A percentile compares a stretch with the other conserved stretches of the same genome.
These are phyloP conservation scores for Coemansia guatemalensis DNA, from an alignment of 192 early-diverging fungal species.

Conservation along the genomic window DNA sequence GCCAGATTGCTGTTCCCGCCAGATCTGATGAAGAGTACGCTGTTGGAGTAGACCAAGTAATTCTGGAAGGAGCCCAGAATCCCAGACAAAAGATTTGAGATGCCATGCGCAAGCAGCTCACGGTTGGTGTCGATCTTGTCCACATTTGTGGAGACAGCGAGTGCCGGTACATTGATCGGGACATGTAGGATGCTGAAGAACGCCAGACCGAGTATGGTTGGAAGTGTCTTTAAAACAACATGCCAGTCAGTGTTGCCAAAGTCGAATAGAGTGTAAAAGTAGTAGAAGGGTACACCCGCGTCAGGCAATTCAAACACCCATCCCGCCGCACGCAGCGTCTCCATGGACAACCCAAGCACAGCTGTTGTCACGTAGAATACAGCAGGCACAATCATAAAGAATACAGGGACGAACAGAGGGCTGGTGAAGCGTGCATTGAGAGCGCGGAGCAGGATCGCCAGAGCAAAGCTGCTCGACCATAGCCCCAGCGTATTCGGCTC, in stretches of 20 bases:
- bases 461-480: slow-evolving; percentile 73
- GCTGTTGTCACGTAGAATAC: slow-evolving; percentile 72
- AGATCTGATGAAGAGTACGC: slow-evolving; percentile 87
- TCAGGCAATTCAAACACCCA: slow-evolving; percentile 86
- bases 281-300: slow-evolving; percentile 76
- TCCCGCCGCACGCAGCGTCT: slow-evolving; percentile 65
- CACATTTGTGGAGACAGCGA: slow-evolving; percentile 86
- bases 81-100: slow-evolving; percentile 84
- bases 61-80: slow-evolving; percentile 78
- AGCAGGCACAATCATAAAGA: slow-evolving; percentile 80
- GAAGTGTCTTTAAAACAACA: slow-evolving; percentile 66
- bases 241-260: slow-evolving; percentile 65
- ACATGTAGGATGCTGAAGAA: slow-evolving; percentile 98
- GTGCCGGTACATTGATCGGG: slow-evolving; percentile 94
- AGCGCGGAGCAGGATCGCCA: slow-evolving; percentile 69
- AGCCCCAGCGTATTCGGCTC: slow-evolving; percentile 65
- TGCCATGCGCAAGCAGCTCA: slow-evolving; percentile 90
- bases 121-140: slow-evolving; percentile 89
- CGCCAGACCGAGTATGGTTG: slow-evolving; percentile 89
- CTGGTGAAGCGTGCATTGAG: slow-evolving; percentile 68
- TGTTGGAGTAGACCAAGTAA: slow-evolving; percentile 93
- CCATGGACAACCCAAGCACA: slow-evolving; percentile 60
- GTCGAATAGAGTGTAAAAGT: slow-evolving; percentile 76
- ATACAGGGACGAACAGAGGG: slow-evolving; percentile 85
- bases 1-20: slow-evolving; percentile 87